phyloP scores from a whole-genome alignment of 2,329 filamentous ascomycete genomes.

The Monosporascus sp. region DNA sequence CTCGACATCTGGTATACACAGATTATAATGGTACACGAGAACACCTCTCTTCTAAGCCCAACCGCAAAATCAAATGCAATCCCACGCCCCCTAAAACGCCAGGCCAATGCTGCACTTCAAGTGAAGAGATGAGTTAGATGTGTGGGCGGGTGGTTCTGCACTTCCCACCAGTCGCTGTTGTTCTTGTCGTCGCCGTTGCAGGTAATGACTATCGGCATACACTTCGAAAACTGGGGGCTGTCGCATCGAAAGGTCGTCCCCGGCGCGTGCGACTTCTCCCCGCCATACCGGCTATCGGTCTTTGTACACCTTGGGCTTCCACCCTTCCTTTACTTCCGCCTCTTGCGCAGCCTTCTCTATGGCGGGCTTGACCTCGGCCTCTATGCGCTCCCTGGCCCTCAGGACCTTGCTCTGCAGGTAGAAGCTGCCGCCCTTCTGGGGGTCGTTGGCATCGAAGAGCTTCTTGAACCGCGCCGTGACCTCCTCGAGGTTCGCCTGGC shows the following conservation, averaged over 20 bases:
- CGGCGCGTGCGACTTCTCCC: not conserved
- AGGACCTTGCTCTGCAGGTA: slow-evolving; percentile 97
- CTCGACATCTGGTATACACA: slow-evolving; percentile 12
- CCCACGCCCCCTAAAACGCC: not conserved
- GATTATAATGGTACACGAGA: slow-evolving; percentile 20
- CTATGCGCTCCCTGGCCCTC: slow-evolving; percentile 84
- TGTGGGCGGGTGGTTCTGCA: not conserved
- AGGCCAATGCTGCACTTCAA: not conserved
- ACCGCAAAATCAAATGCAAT: slow-evolving; percentile 5
- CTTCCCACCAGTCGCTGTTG: not conserved
- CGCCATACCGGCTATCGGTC: slow-evolving; percentile 52
- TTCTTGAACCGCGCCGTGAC: slow-evolving; percentile 88
- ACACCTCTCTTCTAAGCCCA: slow-evolving; percentile 5
- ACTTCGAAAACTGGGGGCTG: slow-evolving; percentile 9
- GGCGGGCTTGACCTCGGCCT: slow-evolving; percentile 73
- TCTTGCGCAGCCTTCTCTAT: slow-evolving; percentile 68
- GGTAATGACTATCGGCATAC: not conserved
- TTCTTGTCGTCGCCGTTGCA: not conserved
- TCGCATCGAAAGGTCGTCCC: slow-evolving; percentile 1
- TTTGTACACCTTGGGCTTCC: slow-evolving; percentile 94
- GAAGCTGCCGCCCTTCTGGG: slow-evolving; percentile 93
- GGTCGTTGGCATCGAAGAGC: slow-evolving; percentile 90
- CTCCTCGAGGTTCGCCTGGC: slow-evolving; percentile 71
- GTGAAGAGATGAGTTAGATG: slow-evolving; percentile 2
- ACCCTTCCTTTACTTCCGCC: slow-evolving; percentile 76